phyloP scores from a whole-genome alignment of 306 rosid species.

The Urtica urens region DNA sequence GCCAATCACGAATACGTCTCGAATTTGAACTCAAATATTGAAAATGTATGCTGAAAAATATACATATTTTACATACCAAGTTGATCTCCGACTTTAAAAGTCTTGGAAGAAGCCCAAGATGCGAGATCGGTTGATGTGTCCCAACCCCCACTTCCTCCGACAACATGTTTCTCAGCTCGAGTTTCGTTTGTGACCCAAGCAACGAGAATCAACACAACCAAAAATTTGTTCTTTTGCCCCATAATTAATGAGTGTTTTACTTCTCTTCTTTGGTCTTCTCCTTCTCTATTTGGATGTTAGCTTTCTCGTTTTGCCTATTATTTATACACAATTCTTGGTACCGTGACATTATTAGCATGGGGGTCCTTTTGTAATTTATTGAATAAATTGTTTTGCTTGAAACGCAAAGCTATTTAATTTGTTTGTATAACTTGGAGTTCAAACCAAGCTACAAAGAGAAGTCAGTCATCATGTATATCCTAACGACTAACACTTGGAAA shows the following conservation, averaged over 20 bases:
- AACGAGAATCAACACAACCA: slow-evolving; percentile 25
- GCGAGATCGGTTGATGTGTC: slow-evolving; percentile 56
- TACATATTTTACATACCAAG: slow-evolving; percentile 85
- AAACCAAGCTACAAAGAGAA: slow-evolving; percentile 26
- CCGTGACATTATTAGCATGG: too few relatives aligned
- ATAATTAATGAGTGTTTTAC: slow-evolving; percentile 9
- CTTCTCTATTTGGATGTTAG: slow-evolving; percentile 1
- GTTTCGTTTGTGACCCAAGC: slow-evolving; percentile 22
- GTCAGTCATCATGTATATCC: slow-evolving; percentile 3
- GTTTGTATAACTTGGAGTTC: slow-evolving; percentile 33
- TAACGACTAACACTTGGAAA: not conserved
- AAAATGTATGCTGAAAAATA: too few relatives aligned
- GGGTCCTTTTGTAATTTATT: too few relatives aligned
- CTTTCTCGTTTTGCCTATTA: not conserved
- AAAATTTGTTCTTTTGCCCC: slow-evolving; percentile 47
- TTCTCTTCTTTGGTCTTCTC: slow-evolving; percentile 1
- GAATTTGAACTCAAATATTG: too few relatives aligned
- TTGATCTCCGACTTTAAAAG: slow-evolving; percentile 75
- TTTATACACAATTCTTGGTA: not conserved
- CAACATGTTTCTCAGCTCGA: slow-evolving; percentile 41
- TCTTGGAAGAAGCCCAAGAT: slow-evolving; percentile 57
- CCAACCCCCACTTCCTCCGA: slow-evolving; percentile 97
- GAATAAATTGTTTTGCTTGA: slow-evolving; percentile 25
- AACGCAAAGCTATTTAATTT: slow-evolving; percentile 29
- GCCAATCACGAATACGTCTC: too few relatives aligned